Base-by-base conservation (phyloP, 2,329 filamentous ascomycete genomes). In the Fusarium miscanthi region DNA sequence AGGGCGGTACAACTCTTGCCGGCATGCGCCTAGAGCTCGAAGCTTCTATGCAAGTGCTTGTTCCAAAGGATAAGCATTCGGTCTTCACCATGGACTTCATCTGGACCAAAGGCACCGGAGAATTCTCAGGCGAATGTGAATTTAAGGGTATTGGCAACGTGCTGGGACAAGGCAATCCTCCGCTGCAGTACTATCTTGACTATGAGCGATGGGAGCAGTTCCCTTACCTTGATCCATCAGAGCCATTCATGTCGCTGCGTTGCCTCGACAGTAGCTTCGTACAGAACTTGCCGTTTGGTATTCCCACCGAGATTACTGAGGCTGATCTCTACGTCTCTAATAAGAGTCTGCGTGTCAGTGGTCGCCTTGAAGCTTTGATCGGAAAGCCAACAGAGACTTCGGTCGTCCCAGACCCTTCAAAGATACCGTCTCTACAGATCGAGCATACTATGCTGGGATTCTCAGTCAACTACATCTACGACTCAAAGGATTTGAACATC, bases 151-250 rank as follows among this genome's bases (percentile, higher is more conserved):
- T 54, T 2, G 52, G 52, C 0, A 42, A 42, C 2, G 25, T 42
- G 10, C 0, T 54, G 0, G 52, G 52, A 8, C 0, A 11, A 0
- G 52, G 52, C 0, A 0, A 42, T 0, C 37, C 52, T 0, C 52
- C 52, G 0, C 0, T 54, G 0, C 52, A 54, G 16, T 54, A 54
- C 37, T 54, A 54, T 23, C 37, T 54, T 6, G 52, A 54, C 37
- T 54, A 54, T 4, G 52, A 54, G 37, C 11, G 52, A 0, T 54
- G 52, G 52, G 37, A 54, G 0, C 1, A 23, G 1, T 54, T 54
- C 37, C 1, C 52, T 0, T 54, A 54, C 0, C 52, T 54, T 13
- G 37, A 54, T 1, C 25, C 52, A 0, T 54, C 52, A 0, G 52
- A 54, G 25, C 52, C 52, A 1, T 54, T 1, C 1, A 54, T 54